These are phyloP conservation scores for Penicillium crystallinum DNA, from an alignment of 495 filamentous ascomycete species.

Conservation along the genomic window DNA sequence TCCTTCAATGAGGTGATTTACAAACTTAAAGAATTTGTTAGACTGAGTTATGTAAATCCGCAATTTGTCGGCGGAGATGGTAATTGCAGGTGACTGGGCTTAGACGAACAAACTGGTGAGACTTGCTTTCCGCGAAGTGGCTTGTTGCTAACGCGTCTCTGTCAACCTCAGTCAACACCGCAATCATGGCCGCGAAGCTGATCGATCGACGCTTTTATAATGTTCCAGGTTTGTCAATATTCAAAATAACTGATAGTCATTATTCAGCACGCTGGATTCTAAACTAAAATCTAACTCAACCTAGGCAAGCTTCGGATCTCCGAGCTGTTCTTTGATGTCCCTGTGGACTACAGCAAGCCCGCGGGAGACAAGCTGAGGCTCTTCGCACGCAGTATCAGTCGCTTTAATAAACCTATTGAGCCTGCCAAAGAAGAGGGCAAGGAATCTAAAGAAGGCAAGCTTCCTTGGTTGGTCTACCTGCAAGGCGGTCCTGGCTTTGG, in stretches of 20 bases:
- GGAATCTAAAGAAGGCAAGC: slow-evolving; percentile 46
- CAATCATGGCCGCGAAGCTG: slow-evolving; percentile 39
- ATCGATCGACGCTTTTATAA: slow-evolving; percentile 41
- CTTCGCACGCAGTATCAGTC: slow-evolving; percentile 69
- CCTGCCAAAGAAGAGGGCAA: slow-evolving; percentile 46
- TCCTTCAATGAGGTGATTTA: not conserved
- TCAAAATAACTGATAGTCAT: not conserved
- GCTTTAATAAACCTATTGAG: slow-evolving; percentile 57
- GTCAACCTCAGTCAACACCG: not conserved
- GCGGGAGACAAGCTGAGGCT: slow-evolving; percentile 57
- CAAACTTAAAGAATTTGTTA: too few relatives aligned
- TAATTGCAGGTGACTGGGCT: not conserved
- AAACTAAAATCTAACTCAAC: not conserved
- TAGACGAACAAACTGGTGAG: not conserved
- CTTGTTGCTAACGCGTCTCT: slow-evolving; percentile 3
- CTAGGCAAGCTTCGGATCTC: slow-evolving; percentile 69
- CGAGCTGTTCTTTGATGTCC: slow-evolving; percentile 83
- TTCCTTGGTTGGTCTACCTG: slow-evolving; percentile 61
- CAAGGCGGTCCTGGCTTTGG: slow-evolving; percentile 78
- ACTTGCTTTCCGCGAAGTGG: slow-evolving; percentile 5
- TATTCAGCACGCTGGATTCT: not conserved
- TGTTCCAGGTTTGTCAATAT: slow-evolving; percentile 32
- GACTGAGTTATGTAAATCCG: too few relatives aligned
- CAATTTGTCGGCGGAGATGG: too few relatives aligned
- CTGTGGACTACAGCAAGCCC: slow-evolving; percentile 66